These are phyloP conservation scores for Xerocomellus intermedius DNA, from an alignment of 768 basidiomycete genomes.

Conservation along the genomic window DNA sequence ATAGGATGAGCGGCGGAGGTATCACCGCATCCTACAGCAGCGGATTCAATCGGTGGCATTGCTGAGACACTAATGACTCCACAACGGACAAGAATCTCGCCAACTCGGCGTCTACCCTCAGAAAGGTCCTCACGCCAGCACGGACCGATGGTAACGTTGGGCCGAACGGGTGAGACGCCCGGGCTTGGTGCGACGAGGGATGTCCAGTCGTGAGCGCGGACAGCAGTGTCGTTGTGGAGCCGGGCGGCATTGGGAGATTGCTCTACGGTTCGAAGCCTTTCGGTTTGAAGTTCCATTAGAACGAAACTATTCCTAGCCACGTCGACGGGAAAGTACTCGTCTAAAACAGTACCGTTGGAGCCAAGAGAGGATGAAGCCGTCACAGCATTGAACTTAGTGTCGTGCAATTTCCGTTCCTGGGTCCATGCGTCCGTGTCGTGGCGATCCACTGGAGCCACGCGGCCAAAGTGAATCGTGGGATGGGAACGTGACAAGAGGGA, in stretches of 20 bases:
- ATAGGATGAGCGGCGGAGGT: not conserved
- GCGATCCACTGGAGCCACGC: conserved; percentile 20
- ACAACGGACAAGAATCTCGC: conserved; percentile 21
- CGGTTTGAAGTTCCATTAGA: conserved; percentile 6
- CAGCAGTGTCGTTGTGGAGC: not conserved
- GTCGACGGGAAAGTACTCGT: not conserved
- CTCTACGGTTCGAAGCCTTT: not conserved
- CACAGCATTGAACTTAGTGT: conserved; percentile 9
- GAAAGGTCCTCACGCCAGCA: conserved; percentile 6
- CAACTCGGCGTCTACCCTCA: conserved; percentile 18
- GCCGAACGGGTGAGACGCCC: not conserved
- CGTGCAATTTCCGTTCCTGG: conserved; percentile 5
- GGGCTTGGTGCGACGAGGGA: conserved; percentile 6
- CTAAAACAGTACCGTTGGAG: conserved; percentile 1
- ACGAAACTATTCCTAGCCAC: not conserved
- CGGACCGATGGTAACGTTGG: not conserved
- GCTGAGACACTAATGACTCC: conserved; percentile 15
- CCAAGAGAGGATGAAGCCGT: conserved; percentile 10
- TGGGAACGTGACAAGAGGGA: conserved; percentile 8
- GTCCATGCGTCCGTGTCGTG: conserved; percentile 31
- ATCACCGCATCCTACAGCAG: not conserved
- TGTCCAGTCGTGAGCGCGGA: not conserved
- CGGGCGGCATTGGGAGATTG: not conserved
- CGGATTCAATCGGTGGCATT: not conserved
- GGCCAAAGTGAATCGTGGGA: conserved; percentile 9